Percentiles rank a stretch among this genome's conserved stretches.
phyloP scores from a whole-genome alignment of 192 early-diverging fungal genomes.

The Coemansia sp. region DNA sequence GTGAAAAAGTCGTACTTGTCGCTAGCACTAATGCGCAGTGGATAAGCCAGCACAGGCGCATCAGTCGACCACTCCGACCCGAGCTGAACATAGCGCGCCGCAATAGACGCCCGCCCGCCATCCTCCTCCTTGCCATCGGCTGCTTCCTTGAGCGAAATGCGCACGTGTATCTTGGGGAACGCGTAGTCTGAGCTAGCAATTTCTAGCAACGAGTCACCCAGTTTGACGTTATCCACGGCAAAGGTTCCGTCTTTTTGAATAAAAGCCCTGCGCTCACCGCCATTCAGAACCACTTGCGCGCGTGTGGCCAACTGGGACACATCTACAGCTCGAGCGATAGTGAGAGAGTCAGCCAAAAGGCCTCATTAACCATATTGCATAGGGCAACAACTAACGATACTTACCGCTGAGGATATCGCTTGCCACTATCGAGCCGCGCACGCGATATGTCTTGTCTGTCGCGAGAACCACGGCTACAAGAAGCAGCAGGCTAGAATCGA shows the following conservation, averaged over 20 bases:
- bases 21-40: conserved; percentile 38
- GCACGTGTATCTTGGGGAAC: conserved; percentile 53
- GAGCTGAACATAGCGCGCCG: conserved; percentile 46
- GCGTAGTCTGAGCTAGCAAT: conserved; percentile 40
- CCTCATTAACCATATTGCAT: not conserved
- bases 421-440: conserved; percentile 37
- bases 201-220: conserved; percentile 51
- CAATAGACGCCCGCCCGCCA: conserved; percentile 35
- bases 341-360: not conserved
- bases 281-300: conserved; percentile 38
- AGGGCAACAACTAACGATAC: not conserved
- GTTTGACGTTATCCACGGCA: conserved; percentile 38
- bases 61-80: conserved; percentile 51
- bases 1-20: conserved; percentile 54
- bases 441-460: conserved; percentile 40
- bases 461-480: conserved; percentile 15
- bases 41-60: conserved; percentile 43
- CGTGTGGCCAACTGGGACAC: conserved; percentile 21
- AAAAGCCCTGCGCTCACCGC: conserved; percentile 42
- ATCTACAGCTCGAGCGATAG: conserved; percentile 7
- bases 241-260: conserved; percentile 47
- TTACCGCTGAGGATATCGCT: conserved; percentile 28
- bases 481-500: conserved; percentile 11
- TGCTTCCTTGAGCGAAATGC: conserved; percentile 30
- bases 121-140: conserved; percentile 8